phyloP scores from a whole-genome alignment of 768 basidiomycete genomes.

The Nevesoporus exiguus region DNA sequence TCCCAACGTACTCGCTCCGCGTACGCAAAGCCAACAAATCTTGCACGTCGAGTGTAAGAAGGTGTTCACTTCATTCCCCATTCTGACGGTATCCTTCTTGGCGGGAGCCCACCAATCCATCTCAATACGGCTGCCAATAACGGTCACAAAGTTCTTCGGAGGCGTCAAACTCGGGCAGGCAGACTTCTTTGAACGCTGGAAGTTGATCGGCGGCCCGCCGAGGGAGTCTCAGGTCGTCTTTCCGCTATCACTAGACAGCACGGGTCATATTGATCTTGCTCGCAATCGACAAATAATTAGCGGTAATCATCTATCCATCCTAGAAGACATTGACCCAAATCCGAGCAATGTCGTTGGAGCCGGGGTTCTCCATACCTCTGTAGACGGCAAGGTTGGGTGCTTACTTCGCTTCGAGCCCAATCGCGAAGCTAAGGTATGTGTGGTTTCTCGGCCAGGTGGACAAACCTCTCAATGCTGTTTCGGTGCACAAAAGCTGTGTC shows the following conservation, averaged over 20 bases:
- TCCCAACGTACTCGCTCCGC: constrained; percentile 71
- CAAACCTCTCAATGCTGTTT: background rate
- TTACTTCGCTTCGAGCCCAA: constrained; percentile 92
- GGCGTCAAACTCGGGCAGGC: constrained; percentile 78
- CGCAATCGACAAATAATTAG: constrained; percentile 73
- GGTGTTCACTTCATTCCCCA: constrained; percentile 70
- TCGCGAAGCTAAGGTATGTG: constrained; percentile 85
- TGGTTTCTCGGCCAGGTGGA: background rate
- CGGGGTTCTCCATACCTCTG: constrained; percentile 93
- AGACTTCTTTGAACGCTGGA: constrained; percentile 99
- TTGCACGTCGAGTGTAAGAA: constrained; percentile 95
- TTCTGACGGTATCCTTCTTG: constrained; percentile 85
- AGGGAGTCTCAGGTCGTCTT: constrained; percentile 89
- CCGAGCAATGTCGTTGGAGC: constrained; percentile 90
- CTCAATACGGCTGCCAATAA: constrained; percentile 79
- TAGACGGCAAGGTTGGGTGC: constrained; percentile 93
- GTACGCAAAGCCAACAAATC: constrained; percentile 89
- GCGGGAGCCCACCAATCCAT: constrained; percentile 89
- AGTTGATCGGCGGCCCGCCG: constrained; percentile 92
- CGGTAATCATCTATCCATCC: constrained; percentile 72
- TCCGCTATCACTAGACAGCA: constrained; percentile 63
- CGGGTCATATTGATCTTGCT: constrained; percentile 70
- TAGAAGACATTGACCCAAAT: constrained; percentile 90
- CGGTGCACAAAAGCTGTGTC: constrained; percentile 64
- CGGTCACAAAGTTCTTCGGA: constrained; percentile 90